phyloP scores from a whole-genome alignment of 768 basidiomycete species.

The Trametes meyenii region DNA sequence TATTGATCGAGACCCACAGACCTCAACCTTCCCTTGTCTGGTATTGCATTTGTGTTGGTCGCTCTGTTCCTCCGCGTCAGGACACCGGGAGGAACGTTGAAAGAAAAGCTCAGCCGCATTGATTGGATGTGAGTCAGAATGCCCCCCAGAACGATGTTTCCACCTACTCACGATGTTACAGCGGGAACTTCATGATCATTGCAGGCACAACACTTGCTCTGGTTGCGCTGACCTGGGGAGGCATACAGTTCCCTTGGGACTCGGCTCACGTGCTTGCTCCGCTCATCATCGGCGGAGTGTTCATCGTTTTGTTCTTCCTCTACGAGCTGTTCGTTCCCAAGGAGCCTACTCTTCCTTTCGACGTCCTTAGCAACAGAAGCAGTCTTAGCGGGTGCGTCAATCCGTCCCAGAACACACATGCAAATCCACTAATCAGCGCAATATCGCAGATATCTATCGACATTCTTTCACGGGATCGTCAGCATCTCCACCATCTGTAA shows the following conservation, averaged over 20 bases:
- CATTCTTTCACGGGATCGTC: slow-evolving; percentile 27
- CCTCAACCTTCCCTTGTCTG: slow-evolving; percentile 38
- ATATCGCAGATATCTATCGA: slow-evolving; percentile 33
- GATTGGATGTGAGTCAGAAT: slow-evolving; percentile 33
- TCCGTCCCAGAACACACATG: too few species aligned
- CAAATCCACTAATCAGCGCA: background rate
- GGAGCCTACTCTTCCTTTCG: slow-evolving; percentile 17
- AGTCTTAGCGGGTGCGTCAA: slow-evolving; percentile 13
- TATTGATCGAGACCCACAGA: too few species aligned
- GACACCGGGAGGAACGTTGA: slow-evolving; percentile 33
- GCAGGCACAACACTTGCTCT: slow-evolving; percentile 21
- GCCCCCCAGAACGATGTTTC: background rate
- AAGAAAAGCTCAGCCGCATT: slow-evolving; percentile 35
- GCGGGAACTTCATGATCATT: slow-evolving; percentile 32
- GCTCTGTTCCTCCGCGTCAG: slow-evolving; percentile 21
- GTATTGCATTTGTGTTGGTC: slow-evolving; percentile 18
- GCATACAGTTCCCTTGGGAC: slow-evolving; percentile 39
- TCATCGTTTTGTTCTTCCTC: slow-evolving; percentile 35
- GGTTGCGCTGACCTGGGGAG: slow-evolving; percentile 39
- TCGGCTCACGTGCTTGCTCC: slow-evolving; percentile 38
- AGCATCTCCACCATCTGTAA: slow-evolving; percentile 29
- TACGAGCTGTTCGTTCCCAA: slow-evolving; percentile 11
- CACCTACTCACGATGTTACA: slow-evolving; percentile 1
- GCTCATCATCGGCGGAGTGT: slow-evolving; percentile 37
- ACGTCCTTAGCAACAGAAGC: slow-evolving; percentile 14